Base-by-base conservation (phyloP, 306 rosid species). In the Sicyos baderoa region DNA sequence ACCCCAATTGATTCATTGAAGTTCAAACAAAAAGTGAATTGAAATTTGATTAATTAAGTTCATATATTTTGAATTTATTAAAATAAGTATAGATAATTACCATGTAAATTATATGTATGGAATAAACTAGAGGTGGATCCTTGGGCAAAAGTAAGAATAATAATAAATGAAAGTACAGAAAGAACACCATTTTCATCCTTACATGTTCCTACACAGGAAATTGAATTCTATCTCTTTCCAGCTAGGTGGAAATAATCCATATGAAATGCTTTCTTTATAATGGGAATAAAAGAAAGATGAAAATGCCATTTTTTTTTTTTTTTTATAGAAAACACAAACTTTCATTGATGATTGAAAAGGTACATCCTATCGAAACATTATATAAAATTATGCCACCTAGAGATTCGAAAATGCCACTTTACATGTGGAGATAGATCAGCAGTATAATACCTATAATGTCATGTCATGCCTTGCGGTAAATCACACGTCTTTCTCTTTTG, bases 401-500 rank as follows among this genome's bases (percentile, higher is more conserved):
- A n/a, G n/a, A n/a, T n/a, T n/a, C n/a, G n/a, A n/a, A n/a, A n/a
- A n/a, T n/a, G n/a, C n/a, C n/a, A n/a, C n/a, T n/a, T n/a, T 29
- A 29, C 35, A 65, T 44, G 3, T 44, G 69, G 51, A 44, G 19
- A 35, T 42, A 44, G 19, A 35, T 42, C 70, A 65, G 53, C 14
- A 44, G 27, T 65, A 44, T 45, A 65, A 29, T 29, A 29, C 18
- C 12, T 13, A 2, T 44, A 16, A 19, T 37, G 35, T 64, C 49
- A 19, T 64, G 18, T 71, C 77, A 93, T 13, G 91, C 89, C 80
- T 93, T 93, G 65, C 99, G 85, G 51, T 51, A 77, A 79, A 93
- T 76, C 68, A 88, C 78, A 35, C 96, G 93, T 70, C 91, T 86
- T 70, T 90, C 99, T 76, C 99, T 82, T 82, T 90, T 93, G 83